Conservation (phyloP, 495 filamentous ascomycete genomes). For the Achaetomiella virescens region DNA sequence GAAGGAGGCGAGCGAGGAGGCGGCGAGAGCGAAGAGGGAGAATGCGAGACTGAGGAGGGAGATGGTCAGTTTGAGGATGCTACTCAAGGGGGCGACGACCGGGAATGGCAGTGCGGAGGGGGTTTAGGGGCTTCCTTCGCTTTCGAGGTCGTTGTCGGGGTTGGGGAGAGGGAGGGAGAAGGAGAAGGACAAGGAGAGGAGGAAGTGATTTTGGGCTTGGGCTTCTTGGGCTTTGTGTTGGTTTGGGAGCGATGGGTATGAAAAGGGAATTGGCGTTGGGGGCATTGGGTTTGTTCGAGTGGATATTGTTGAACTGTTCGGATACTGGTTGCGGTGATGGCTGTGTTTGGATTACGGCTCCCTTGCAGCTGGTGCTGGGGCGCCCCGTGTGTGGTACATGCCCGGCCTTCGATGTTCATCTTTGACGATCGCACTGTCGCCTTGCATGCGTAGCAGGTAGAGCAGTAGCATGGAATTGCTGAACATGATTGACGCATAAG, state of each 20-base stretch:
- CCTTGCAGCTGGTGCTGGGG: not conserved
- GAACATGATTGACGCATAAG: conserved; percentile 7
- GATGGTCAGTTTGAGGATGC: conserved; percentile 42
- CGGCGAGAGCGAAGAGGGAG: conserved; percentile 68
- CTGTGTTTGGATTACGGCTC: not conserved
- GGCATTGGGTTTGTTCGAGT: not conserved
- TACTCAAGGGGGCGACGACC: conserved; percentile 35
- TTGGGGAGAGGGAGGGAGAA: not conserved
- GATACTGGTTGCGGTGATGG: not conserved
- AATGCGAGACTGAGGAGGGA: conserved; percentile 55
- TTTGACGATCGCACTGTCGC: no score
- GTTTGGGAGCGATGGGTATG: not conserved
- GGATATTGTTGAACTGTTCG: not conserved
- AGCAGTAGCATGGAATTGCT: not conserved
- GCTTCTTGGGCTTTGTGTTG: no score
- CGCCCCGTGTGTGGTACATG: not conserved
- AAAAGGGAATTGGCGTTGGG: not conserved
- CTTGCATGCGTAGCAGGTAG: not conserved
- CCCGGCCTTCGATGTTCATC: not conserved
- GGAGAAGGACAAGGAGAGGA: not conserved
- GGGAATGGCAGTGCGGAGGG: not conserved
- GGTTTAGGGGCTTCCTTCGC: conserved; percentile 1
- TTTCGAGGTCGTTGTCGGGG: not conserved
- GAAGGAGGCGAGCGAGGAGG: conserved; percentile 61
- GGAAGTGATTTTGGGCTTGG: not conserved